Percentiles rank a stretch among this genome's conserved stretches.
These are phyloP conservation scores for Blastosporella zonata DNA, from an alignment of 1,284 basidiomycete genomes.

Conservation along the genomic window DNA sequence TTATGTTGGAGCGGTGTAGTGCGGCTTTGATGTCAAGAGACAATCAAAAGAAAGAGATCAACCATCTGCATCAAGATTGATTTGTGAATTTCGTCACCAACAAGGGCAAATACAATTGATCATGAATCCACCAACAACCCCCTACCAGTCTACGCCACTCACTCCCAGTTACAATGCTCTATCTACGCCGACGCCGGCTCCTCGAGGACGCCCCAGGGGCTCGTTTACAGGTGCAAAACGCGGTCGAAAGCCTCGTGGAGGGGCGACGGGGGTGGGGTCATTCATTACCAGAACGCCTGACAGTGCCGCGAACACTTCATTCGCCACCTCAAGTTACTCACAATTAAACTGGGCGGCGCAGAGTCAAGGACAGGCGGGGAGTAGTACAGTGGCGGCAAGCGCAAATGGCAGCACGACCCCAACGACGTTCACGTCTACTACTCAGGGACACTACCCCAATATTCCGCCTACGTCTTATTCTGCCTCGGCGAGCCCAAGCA, in stretches of 20 bases:
- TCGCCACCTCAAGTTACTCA: constrained; percentile 30
- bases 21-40: too few relatives aligned
- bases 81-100: too few relatives aligned
- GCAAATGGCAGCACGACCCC: constrained; percentile 4
- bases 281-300: constrained; percentile 25
- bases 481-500: not conserved
- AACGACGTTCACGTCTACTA: constrained; percentile 1
- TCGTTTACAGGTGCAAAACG: constrained; percentile 48
- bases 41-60: too few relatives aligned
- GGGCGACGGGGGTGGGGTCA: constrained; percentile 26
- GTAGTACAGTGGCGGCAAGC: constrained; percentile 1
- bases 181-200: constrained; percentile 24
- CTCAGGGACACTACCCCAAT: constrained; percentile 8
- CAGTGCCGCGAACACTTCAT: constrained; percentile 15
- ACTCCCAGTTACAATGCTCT: constrained; percentile 6
- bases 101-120: not conserved
- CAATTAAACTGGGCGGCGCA: constrained; percentile 39
- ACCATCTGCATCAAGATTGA: too few relatives aligned
- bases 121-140: constrained; percentile 15
- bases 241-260: constrained; percentile 54
- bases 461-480: constrained; percentile 4
- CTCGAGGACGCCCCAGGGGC: constrained; percentile 39
- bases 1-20: too few relatives aligned
- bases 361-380: constrained; percentile 5
- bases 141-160: not conserved